Base-by-base conservation (phyloP, 1,139 yeast genomes). In the Eremothecium sinecaudum region DNA sequence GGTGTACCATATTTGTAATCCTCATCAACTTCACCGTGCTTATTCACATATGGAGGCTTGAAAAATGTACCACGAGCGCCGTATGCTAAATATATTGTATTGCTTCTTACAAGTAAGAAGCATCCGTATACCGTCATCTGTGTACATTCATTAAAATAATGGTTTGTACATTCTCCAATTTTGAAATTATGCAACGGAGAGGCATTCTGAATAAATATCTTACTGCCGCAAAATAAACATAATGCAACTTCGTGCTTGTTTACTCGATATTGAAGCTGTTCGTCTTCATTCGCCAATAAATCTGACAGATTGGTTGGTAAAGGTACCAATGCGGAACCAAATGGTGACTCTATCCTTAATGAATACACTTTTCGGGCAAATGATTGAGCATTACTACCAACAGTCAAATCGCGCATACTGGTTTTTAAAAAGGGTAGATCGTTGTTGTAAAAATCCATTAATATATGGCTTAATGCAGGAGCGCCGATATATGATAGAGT, bases 11-110 rank as follows among this genome's bases (percentile, higher is more conserved):
- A 73, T 46, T 81, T 79, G 25, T 73, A 62, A 32, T 81, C 92
- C 31, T 75, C 79, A 31, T 87, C 87, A 11, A 76, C 59, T 50
- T 87, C 97, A 0, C 97, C 97, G 56, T 84, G 94, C 31, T 70
- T 67, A 54, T 87, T 95, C 28, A 83, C 61, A 51, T 77, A 90
- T 0, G 97, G 98, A 1, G 94, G 81, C 28, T 76, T 77, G 41
- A 75, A 69, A 53, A 87, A 87, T 0, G 94, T 75, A 0, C 98
- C 98, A 32, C 56, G 40, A 39, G 68, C 66, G 0, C 79, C 81
- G 34, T 73, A 72, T 44, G 80, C 71, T 35, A 90, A 56, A 28
- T 50, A 61, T 22, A 83, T 56, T n/a, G 82, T 66, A 44, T 84
- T 71, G 41, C 80, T 82, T 45, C 80, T 75, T 1, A 94, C 90